A percentile compares a stretch with the other conserved stretches of the same genome.
phyloP scores from a whole-genome alignment of 306 rosid species.

The Trifolium repens region DNA sequence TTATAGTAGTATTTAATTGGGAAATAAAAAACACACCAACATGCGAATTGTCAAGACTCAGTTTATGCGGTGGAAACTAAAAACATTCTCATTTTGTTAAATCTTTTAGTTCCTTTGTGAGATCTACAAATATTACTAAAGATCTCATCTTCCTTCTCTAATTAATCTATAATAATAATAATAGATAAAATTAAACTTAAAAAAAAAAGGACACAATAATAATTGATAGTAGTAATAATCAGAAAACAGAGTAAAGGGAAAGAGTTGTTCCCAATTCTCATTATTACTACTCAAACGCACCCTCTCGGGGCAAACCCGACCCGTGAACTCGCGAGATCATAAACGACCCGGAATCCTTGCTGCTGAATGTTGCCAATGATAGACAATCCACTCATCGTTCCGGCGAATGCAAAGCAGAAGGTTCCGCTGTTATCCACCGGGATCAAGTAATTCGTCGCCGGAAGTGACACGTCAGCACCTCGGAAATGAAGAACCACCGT shows the following conservation, averaged over 20 bases:
- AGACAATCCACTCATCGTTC: conserved; percentile 81
- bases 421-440: conserved; percentile 83
- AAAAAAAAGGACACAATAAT: background rate
- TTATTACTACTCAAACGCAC: conserved; percentile 51
- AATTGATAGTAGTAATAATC: conserved; percentile 14
- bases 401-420: conserved; percentile 97
- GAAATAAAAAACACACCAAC: conserved; percentile 19
- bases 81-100: conserved; percentile 39
- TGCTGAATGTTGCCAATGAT: conserved; percentile 95
- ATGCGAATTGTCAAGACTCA: background rate
- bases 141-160: conserved; percentile 28
- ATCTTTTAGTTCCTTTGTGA: conserved; percentile 5
- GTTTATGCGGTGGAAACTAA: conserved; percentile 3
- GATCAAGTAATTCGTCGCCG: conserved; percentile 83
- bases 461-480: conserved; percentile 72
- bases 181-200: background rate
- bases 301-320: conserved; percentile 92
- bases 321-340: conserved; percentile 71
- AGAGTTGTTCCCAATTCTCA: conserved; percentile 31
- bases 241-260: conserved; percentile 28
- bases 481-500: conserved; percentile 86
- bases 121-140: conserved; percentile 10
- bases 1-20: conserved; percentile 23
- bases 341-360: conserved; percentile 89
- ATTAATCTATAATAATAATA: conserved; percentile 26